Percentiles rank a stretch among this genome's conserved stretches.
These are phyloP conservation scores for Crithidia fasciculata DNA, from an alignment of 208 protist species.

Conservation along the genomic window DNA sequence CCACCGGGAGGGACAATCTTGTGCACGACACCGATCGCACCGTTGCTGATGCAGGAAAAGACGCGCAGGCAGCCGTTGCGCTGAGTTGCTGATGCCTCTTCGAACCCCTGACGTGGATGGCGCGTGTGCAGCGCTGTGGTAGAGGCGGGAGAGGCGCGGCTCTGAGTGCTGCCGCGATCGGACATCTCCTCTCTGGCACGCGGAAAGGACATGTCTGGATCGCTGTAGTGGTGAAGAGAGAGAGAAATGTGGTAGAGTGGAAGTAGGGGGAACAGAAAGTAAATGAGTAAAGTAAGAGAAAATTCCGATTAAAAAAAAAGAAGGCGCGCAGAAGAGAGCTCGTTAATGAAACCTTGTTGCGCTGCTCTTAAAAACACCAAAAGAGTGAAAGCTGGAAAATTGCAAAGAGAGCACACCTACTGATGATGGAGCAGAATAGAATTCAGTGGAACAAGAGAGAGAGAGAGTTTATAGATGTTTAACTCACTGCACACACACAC, in stretches of 20 bases:
- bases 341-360: too few relatives aligned
- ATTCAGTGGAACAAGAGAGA: too few relatives aligned
- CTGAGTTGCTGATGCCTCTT: not conserved
- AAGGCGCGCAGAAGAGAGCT: too few relatives aligned
- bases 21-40: constrained; percentile 5
- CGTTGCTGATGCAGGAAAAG: not conserved
- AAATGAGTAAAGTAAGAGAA: too few relatives aligned
- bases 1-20: constrained; percentile 39
- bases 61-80: constrained; percentile 1
- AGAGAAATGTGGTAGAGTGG: not conserved
- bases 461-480: too few relatives aligned
- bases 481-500: too few relatives aligned
- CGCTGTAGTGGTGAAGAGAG: not conserved
- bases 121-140: too few relatives aligned
- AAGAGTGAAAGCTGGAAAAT: too few relatives aligned
- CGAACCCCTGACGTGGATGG: not conserved
- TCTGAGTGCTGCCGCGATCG: constrained; percentile 1
- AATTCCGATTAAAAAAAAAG: too few relatives aligned
- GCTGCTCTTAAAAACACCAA: too few relatives aligned
- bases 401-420: too few relatives aligned
- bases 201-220: not conserved
- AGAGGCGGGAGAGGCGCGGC: not conserved
- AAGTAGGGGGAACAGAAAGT: not conserved
- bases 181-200: constrained; percentile 6
- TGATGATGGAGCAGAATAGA: too few relatives aligned